Conservation (phyloP, 768 basidiomycete genomes). For the Suillus subaureus region DNA sequence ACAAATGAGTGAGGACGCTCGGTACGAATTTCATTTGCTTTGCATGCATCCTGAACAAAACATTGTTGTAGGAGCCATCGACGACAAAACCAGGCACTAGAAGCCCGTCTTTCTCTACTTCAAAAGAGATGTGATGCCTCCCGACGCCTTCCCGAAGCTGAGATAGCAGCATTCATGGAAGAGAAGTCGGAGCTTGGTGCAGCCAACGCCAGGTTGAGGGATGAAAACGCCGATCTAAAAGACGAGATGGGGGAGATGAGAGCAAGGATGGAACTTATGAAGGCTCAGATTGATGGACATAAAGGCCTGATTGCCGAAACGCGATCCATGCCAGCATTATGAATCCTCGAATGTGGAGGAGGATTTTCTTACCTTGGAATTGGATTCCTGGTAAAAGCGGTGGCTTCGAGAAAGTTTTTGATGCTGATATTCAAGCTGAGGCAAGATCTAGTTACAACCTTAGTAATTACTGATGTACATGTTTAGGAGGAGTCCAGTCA, state of each 20-base stretch:
- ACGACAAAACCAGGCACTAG: constrained; percentile 62
- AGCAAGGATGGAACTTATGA: constrained; percentile 71
- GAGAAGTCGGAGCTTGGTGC: constrained; percentile 50
- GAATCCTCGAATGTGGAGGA: neutral
- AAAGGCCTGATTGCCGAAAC: constrained; percentile 49
- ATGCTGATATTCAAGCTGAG: neutral
- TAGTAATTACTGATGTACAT: neutral
- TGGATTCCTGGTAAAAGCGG: neutral
- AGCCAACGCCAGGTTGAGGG: constrained; percentile 54
- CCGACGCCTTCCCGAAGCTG: constrained; percentile 37
- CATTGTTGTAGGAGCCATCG: constrained; percentile 48
- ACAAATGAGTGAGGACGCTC: constrained; percentile 57
- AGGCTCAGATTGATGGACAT: constrained; percentile 53
- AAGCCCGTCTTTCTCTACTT: constrained; percentile 53
- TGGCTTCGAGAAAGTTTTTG: neutral
- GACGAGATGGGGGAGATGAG: constrained; percentile 68
- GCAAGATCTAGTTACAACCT: neutral
- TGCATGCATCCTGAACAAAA: neutral
- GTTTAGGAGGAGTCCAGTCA: neutral
- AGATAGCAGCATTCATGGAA: constrained; percentile 46
- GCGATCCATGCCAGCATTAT: constrained; percentile 39
- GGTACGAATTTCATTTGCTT: constrained; percentile 41
- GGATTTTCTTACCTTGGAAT: neutral
- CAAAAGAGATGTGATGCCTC: constrained; percentile 45
- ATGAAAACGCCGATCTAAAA: constrained; percentile 56